Conservation (phyloP, 306 rosid species). For the Cucumis hystrix region DNA sequence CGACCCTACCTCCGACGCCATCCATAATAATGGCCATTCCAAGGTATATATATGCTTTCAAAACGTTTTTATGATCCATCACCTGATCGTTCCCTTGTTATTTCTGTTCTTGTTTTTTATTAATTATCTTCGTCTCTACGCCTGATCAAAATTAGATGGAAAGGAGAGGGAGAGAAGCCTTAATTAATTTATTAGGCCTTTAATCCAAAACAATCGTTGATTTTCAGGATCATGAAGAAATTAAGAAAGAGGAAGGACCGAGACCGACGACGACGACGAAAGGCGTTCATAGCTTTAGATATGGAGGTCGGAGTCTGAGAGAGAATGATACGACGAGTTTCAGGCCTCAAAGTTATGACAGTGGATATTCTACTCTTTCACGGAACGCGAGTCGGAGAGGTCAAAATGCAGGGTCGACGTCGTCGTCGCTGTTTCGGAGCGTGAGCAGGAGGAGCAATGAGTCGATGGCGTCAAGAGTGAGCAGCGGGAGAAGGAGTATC, state of each 20-base stretch:
- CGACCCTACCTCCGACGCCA: neutral
- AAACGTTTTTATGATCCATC: no score
- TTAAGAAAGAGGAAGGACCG: neutral
- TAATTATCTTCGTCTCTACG: neutral
- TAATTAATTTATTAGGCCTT: no score
- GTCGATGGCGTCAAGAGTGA: neutral
- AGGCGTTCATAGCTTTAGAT: conserved; percentile 15
- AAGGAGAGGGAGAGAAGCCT: no score
- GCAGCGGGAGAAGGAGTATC: conserved; percentile 8
- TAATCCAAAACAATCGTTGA: neutral
- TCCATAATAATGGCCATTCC: neutral
- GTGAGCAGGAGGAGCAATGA: conserved; percentile 8
- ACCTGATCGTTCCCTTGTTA: no score
- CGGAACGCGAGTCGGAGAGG: conserved; percentile 12
- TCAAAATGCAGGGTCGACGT: neutral
- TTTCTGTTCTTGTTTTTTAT: neutral
- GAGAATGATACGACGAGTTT: neutral
- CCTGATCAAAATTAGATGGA: no score
- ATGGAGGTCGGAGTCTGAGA: neutral
- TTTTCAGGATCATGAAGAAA: conserved; percentile 1
- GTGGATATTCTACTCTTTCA: conserved; percentile 3
- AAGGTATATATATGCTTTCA: neutral
- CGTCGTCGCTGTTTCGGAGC: neutral
- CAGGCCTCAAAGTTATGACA: conserved; percentile 16
- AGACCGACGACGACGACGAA: neutral